Evolutionary conservation across 495 filamentous ascomycete species (phyloP), one percentile per base, ranked within the genome.

Genomic region (Xylaria venustula): DNA sequence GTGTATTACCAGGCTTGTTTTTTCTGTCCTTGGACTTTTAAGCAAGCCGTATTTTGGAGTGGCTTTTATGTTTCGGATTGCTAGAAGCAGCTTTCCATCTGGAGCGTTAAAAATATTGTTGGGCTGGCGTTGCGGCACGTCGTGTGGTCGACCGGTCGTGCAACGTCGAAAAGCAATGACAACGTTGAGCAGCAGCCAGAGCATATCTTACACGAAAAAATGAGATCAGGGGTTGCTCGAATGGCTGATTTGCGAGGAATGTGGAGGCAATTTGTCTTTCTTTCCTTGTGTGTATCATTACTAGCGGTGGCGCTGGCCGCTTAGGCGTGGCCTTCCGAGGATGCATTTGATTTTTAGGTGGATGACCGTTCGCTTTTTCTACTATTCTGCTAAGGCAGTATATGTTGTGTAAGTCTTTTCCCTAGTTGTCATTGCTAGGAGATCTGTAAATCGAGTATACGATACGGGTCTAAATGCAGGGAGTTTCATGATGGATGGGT

Each of bases 121-220:
- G 46, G 45, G 40, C 32, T 28, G 51, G 54, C 52, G 59, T 52
- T 69, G 65, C 63, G 64, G 48, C 61, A 69, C 44, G 52, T 61
- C 48, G 56, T 60, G 60, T 58, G 42, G 61, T 54, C 52, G 54
- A 47, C 52, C 53, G 32, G 48, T 64, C 49, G 62, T 67, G 61
- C 36, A 61, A 69, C 62, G 50, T 58, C 64, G 66, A 61, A 64
- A 64, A 63, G 68, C 62, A 67, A 60, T 63, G 68, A 67, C 62
- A 53, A 19, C 30, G 46, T 34, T 55, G 57, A 67, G 64, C 37
- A 54, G 58, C 52, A 42, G 62, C 54, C 60, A 58, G 66, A 62
- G 64, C 64, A 58, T 63, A 58, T 71, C 47, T 59, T 60, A 58
- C 42, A 40, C 63, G 56, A 51, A 57, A 34, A 54, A 41, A 60